Conservation (phyloP, 1,139 yeast species). For the Geotrichum siamense region DNA sequence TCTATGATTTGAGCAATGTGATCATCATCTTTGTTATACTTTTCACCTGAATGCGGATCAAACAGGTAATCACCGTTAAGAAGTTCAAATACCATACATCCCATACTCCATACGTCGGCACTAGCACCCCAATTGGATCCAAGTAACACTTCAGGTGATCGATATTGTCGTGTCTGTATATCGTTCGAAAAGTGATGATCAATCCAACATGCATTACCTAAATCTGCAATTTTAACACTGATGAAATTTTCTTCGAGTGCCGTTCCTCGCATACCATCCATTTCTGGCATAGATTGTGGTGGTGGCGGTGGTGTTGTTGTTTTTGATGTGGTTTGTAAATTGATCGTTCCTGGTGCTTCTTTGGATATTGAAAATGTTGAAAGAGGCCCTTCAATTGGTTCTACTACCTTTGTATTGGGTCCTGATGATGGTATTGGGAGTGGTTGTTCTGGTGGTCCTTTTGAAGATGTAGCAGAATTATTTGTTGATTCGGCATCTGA, state of each 20-base stretch:
- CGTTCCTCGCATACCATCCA: slow-evolving; percentile 13
- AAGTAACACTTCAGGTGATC: slow-evolving; percentile 70
- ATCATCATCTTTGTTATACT: slow-evolving; percentile 70
- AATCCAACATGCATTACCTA: slow-evolving; percentile 79
- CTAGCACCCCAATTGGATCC: slow-evolving; percentile 78
- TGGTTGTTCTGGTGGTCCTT: not conserved
- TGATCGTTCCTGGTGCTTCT: slow-evolving; percentile 11
- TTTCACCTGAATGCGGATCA: slow-evolving; percentile 64
- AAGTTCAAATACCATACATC: slow-evolving; percentile 73
- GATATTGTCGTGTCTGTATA: slow-evolving; percentile 79
- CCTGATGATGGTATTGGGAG: not conserved
- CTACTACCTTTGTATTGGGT: too few species aligned
- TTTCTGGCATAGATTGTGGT: not conserved
- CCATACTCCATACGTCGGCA: slow-evolving; percentile 78
- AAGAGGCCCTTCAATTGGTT: slow-evolving; percentile 7
- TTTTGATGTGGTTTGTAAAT: slow-evolving; percentile 1
- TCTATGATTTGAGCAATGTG: slow-evolving; percentile 82
- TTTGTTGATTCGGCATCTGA: slow-evolving; percentile 13
- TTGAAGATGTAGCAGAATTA: slow-evolving; percentile 8
- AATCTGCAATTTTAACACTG: slow-evolving; percentile 67
- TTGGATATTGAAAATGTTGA: slow-evolving; percentile 15
- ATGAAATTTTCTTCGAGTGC: slow-evolving; percentile 36
- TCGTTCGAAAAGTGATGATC: slow-evolving; percentile 71
- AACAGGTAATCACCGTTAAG: slow-evolving; percentile 79
- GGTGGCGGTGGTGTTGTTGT: slow-evolving; percentile 9